Conservation (phyloP, 805 yeast genomes). For the Myxozyma lipomycoides region DNA sequence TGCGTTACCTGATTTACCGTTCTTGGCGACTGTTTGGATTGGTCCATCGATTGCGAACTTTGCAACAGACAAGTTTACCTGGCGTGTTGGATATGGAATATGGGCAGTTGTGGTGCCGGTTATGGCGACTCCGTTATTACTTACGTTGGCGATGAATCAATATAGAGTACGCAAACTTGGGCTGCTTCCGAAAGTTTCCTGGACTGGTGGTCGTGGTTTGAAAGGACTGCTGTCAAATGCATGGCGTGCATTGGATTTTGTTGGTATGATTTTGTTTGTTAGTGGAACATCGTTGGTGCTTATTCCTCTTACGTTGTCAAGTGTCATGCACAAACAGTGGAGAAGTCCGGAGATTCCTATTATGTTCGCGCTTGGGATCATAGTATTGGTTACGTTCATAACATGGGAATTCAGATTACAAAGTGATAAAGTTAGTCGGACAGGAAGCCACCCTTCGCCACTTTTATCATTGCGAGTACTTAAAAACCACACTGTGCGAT, state of each 20-base stretch:
- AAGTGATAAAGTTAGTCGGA: conserved; percentile 19
- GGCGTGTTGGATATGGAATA: conserved; percentile 56
- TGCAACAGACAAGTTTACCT: conserved; percentile 37
- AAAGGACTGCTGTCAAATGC: conserved; percentile 1
- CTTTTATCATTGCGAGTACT: conserved; percentile 51
- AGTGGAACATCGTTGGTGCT: conserved; percentile 55
- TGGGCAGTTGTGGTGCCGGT: conserved; percentile 48
- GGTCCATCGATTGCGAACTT: conserved; percentile 36
- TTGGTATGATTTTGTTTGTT: conserved; percentile 52
- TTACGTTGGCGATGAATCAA: conserved; percentile 26
- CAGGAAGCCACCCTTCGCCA: conserved; percentile 40
- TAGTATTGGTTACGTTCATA: conserved; percentile 48
- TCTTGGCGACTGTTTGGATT: conserved; percentile 43
- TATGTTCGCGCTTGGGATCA: conserved; percentile 57
- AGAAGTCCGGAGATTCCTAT: conserved; percentile 50
- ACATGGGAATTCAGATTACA: conserved; percentile 54
- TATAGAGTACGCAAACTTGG: conserved; percentile 22
- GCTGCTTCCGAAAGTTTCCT: conserved; percentile 12
- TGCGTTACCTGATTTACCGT: conserved; percentile 42
- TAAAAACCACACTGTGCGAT: conserved; percentile 63
- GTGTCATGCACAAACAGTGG: conserved; percentile 52
- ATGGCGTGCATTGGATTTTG: conserved; percentile 50
- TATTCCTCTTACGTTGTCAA: conserved; percentile 65
- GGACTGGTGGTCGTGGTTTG: conserved; percentile 11
- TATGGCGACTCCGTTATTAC: conserved; percentile 32